Conservation (phyloP, 2,329 filamentous ascomycete species). For the Trichoderma breve region DNA sequence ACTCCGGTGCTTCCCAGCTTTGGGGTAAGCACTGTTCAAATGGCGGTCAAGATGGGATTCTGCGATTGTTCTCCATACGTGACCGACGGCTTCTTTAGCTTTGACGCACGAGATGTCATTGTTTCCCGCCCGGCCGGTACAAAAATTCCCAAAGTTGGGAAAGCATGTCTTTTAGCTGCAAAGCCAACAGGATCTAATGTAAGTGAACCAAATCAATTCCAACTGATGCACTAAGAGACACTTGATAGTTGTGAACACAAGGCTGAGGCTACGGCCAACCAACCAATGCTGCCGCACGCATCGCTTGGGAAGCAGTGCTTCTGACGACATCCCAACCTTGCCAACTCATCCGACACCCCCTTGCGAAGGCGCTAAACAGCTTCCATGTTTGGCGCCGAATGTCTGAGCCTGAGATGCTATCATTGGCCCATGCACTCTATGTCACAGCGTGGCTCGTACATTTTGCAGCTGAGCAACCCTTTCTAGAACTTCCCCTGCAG, state of each 20-base stretch:
- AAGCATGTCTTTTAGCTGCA: neutral
- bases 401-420: slow-evolving; percentile 11
- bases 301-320: neutral
- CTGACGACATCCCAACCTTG: slow-evolving; percentile 17
- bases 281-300: neutral
- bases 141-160: neutral
- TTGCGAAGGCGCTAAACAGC: slow-evolving; percentile 15
- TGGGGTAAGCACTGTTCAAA: slow-evolving; percentile 6
- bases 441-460: slow-evolving; percentile 10
- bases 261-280: slow-evolving; percentile 4
- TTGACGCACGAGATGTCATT: neutral
- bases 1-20: neutral
- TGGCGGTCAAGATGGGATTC: slow-evolving; percentile 13
- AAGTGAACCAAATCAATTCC: neutral
- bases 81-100: neutral
- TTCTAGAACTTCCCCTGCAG: slow-evolving; percentile 12
- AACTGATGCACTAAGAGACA: neutral
- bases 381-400: slow-evolving; percentile 9
- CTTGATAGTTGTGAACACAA: neutral
- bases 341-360: slow-evolving; percentile 15
- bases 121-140: neutral
- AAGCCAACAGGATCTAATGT: neutral
- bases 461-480: slow-evolving; percentile 7
- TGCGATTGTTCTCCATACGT: neutral
- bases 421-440: slow-evolving; percentile 12